Percentiles rank a stretch among this genome's conserved stretches.
These are phyloP conservation scores for Trapa incisa DNA, from an alignment of 345 rosid species.

Conservation along the genomic window DNA sequence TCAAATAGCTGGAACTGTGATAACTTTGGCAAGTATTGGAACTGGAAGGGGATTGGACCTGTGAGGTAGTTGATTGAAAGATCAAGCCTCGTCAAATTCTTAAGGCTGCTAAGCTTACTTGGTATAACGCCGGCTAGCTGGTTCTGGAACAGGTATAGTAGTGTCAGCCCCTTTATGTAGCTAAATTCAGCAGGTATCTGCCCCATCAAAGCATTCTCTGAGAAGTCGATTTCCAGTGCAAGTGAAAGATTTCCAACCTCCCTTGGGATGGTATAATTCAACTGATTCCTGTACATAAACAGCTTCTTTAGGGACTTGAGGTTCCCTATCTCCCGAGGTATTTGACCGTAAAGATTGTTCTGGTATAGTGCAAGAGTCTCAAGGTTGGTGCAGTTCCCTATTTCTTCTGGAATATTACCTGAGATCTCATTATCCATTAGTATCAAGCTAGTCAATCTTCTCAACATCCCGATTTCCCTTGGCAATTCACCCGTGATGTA, in stretches of 20 bases:
- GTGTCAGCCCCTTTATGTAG: constrained; percentile 39
- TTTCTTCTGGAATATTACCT: constrained; percentile 58
- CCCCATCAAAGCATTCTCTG: constrained; percentile 64
- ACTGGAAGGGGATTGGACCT: constrained; percentile 63
- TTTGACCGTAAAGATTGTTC: constrained; percentile 55
- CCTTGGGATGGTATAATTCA: constrained; percentile 79
- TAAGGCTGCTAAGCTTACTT: constrained; percentile 44
- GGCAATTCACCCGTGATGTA: constrained; percentile 57
- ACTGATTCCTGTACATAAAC: constrained; percentile 64
- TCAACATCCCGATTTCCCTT: constrained; percentile 63
- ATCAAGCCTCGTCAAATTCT: constrained; percentile 62
- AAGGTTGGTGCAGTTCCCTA: constrained; percentile 57
- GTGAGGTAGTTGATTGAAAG: constrained; percentile 67
- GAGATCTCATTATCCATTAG: constrained; percentile 63
- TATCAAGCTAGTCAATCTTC: constrained; percentile 45
- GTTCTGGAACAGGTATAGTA: constrained; percentile 73
- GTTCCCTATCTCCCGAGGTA: constrained; percentile 62
- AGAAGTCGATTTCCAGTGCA: constrained; percentile 69
- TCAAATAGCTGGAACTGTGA: constrained; percentile 76
- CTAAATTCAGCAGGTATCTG: constrained; percentile 65
- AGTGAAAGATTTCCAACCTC: constrained; percentile 68
- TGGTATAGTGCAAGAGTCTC: constrained; percentile 56
- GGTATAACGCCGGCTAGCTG: constrained; percentile 72
- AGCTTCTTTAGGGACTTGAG: constrained; percentile 54
- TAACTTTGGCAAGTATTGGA: constrained; percentile 58